Conservation (phyloP, 768 basidiomycete species). For the Termitomyces sp. region DNA sequence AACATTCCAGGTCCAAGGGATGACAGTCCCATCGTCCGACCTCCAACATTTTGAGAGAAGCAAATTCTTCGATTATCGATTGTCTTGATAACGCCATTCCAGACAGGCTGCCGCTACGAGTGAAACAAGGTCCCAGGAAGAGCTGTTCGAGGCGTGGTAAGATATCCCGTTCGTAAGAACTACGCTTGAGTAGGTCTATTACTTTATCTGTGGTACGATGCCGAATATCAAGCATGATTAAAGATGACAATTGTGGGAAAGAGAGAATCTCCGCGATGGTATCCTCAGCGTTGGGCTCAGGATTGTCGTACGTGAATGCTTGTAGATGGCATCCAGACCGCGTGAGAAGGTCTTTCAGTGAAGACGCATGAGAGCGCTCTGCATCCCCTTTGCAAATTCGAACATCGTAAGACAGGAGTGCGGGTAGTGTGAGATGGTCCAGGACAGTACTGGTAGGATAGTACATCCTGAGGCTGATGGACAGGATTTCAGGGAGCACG, state of each 20-base stretch:
- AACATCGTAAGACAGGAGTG: conserved; percentile 2
- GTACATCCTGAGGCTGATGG: conserved; percentile 1
- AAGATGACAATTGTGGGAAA: background rate
- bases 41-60: background rate
- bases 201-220: conserved; percentile 1
- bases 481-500: background rate
- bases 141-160: conserved; percentile 3
- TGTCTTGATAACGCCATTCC: conserved; percentile 4
- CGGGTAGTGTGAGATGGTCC: conserved; percentile 6
- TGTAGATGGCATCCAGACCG: conserved; percentile 6
- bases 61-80: background rate
- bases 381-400: background rate
- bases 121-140: background rate
- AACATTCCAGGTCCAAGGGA: background rate
- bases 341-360: conserved; percentile 2
- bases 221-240: background rate
- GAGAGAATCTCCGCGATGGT: background rate
- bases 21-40: conserved; percentile 1
- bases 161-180: background rate
- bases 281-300: background rate
- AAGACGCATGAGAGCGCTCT: background rate
- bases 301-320: background rate
- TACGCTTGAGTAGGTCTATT: background rate
- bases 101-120: background rate
- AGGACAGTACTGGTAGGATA: conserved; percentile 1